These are phyloP conservation scores for Ophiostoma novo-ulmi DNA, from an alignment of 2,329 filamentous ascomycete genomes.

Conservation along the genomic window DNA sequence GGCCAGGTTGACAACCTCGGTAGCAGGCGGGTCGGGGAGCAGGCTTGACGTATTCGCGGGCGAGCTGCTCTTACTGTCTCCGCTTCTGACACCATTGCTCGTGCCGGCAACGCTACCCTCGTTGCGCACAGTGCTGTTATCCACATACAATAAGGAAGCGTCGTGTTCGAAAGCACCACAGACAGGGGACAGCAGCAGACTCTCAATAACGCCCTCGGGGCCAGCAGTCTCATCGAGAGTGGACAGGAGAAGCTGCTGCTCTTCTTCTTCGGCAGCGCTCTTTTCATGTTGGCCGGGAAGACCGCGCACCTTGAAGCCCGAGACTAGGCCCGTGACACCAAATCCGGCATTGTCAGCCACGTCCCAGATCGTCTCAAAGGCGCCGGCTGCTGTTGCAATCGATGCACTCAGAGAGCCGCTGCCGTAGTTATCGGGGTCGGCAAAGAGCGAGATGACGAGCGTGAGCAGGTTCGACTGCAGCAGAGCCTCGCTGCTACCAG, in stretches of 20 bases:
- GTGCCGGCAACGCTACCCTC: constrained; percentile 12
- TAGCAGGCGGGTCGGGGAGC: constrained; percentile 74
- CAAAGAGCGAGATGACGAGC: constrained; percentile 83
- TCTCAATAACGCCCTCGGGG: constrained; percentile 61
- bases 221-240: constrained; percentile 49
- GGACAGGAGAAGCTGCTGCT: constrained; percentile 31
- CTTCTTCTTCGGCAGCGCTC: constrained; percentile 36
- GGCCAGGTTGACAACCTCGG: constrained; percentile 89
- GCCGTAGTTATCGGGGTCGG: constrained; percentile 78
- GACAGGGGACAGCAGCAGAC: constrained; percentile 61
- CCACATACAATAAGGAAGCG: constrained; percentile 71
- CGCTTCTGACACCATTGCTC: constrained; percentile 26
- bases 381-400: constrained; percentile 83
- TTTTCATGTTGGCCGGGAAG: constrained; percentile 63
- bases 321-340: constrained; percentile 80
- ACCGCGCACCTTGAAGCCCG: constrained; percentile 66
- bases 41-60: not conserved
- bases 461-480: constrained; percentile 89
- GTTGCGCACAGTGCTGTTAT: not conserved
- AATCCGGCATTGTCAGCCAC: constrained; percentile 91
- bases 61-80: not conserved
- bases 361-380: constrained; percentile 93
- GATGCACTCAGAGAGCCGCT: constrained; percentile 69
- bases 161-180: constrained; percentile 86
- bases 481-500: constrained; percentile 77